A percentile compares a stretch with the other conserved stretches of the same genome.
These are phyloP conservation scores for Plantago major DNA, from an alignment of 257 asterid genomes.

Conservation along the genomic window DNA sequence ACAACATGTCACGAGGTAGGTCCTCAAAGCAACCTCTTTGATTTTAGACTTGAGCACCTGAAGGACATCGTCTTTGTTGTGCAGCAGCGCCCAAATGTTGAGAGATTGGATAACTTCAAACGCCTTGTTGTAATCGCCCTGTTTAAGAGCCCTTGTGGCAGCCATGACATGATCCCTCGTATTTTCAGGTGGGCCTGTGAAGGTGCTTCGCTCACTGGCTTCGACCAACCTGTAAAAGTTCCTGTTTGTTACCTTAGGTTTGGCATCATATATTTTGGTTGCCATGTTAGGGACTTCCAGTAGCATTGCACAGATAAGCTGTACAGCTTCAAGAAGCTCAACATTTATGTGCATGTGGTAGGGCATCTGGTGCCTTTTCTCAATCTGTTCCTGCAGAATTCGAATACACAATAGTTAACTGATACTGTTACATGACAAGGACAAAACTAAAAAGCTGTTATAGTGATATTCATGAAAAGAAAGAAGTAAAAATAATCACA, in stretches of 20 bases:
- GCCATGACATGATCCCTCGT: slow-evolving; percentile 97
- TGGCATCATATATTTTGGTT: slow-evolving; percentile 73
- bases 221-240: slow-evolving; percentile 73
- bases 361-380: slow-evolving; percentile 95
- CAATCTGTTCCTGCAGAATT: slow-evolving; percentile 64
- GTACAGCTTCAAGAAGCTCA: slow-evolving; percentile 94
- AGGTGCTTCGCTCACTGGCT: slow-evolving; percentile 73
- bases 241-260: slow-evolving; percentile 75
- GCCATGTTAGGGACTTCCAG: slow-evolving; percentile 99
- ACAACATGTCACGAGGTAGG: slow-evolving; percentile 73
- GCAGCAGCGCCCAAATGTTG: slow-evolving; percentile 80
- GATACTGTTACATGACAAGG: neutral
- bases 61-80: slow-evolving; percentile 60
- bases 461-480: neutral
- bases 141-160: slow-evolving; percentile 74
- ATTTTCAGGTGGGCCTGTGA: slow-evolving; percentile 89
- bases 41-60: slow-evolving; percentile 72
- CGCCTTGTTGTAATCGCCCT: slow-evolving; percentile 75
- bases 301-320: slow-evolving; percentile 81
- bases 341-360: slow-evolving; percentile 97
- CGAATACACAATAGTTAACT: neutral
- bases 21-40: slow-evolving; percentile 84
- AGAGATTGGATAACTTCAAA: slow-evolving; percentile 59
- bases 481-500: neutral
- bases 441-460: neutral